Percentiles rank a stretch among this genome's conserved stretches.
Conservation (phyloP, 139 green algal species). For the Chlorella ohadii region DNA sequence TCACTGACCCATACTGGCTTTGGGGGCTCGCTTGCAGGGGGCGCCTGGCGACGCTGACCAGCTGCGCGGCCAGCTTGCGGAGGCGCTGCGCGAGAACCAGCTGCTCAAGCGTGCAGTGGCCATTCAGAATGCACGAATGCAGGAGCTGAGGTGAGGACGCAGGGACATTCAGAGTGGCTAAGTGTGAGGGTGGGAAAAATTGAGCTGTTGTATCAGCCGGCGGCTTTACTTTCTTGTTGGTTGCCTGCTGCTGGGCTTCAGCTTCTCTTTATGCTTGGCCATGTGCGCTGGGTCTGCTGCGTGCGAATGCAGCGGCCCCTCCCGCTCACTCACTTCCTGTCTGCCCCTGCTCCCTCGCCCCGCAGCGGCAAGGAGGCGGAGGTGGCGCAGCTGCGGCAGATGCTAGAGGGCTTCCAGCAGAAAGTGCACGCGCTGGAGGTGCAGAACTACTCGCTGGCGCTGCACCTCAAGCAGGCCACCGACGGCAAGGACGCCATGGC, state of each 20-base stretch:
- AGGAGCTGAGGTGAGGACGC: constrained; percentile 41
- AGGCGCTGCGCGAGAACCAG: constrained; percentile 62
- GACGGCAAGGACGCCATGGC: constrained; percentile 17
- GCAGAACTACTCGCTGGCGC: constrained; percentile 79
- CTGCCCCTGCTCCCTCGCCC: neutral
- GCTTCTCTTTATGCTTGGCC: too few relatives aligned
- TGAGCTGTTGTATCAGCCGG: too few relatives aligned
- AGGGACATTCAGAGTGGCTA: too few relatives aligned
- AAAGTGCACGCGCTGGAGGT: constrained; percentile 71
- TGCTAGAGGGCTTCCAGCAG: constrained; percentile 70
- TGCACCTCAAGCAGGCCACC: constrained; percentile 80
- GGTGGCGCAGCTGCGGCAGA: constrained; percentile 52
- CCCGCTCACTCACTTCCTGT: too few relatives aligned
- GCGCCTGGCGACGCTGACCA: neutral
- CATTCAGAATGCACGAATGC: constrained; percentile 80
- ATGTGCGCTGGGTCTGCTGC: too few relatives aligned
- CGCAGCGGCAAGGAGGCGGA: constrained; percentile 56
- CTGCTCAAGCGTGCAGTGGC: constrained; percentile 88
- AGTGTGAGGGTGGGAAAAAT: too few relatives aligned
- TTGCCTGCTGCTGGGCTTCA: neutral
- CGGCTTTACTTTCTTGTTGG: too few relatives aligned
- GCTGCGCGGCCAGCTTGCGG: constrained; percentile 42
- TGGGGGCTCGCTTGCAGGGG: neutral
- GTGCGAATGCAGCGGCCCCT: too few relatives aligned
- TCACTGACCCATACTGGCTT: neutral